Conservation (phyloP, 2,329 filamentous ascomycete genomes). For the Dactylellina haptotyla region DNA sequence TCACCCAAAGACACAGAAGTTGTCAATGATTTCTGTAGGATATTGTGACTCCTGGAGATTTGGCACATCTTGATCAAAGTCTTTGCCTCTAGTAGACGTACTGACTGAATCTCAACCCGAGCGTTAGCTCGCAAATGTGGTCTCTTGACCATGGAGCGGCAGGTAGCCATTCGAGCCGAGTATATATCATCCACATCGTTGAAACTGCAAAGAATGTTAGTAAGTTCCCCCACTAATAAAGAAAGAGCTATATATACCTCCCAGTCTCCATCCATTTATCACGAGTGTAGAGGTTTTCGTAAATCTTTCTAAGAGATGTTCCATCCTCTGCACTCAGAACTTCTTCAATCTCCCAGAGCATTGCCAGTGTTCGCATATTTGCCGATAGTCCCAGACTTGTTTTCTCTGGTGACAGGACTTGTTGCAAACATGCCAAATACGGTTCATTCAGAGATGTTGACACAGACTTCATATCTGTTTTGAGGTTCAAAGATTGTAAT, state of each 20-base stretch:
- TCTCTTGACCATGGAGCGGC: conserved; percentile 80
- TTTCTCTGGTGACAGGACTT: conserved; percentile 45
- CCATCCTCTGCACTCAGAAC: conserved; percentile 71
- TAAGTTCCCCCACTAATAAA: conserved; percentile 21
- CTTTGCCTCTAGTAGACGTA: conserved; percentile 77
- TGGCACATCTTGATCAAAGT: conserved; percentile 62
- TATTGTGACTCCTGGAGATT: conserved; percentile 74
- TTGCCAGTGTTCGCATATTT: conserved; percentile 71
- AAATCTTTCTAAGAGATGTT: conserved; percentile 70
- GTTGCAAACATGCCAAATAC: conserved; percentile 35
- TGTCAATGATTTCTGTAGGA: conserved; percentile 85
- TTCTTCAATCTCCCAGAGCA: conserved; percentile 83
- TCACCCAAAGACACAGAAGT: conserved; percentile 84
- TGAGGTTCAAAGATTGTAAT: conserved; percentile 77
- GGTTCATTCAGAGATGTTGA: conserved; percentile 43
- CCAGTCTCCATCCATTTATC: conserved; percentile 84
- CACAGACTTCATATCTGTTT: conserved; percentile 56
- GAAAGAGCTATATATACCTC: conserved; percentile 67
- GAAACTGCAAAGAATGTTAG: conserved; percentile 60
- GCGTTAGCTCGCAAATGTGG: conserved; percentile 71
- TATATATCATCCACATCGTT: conserved; percentile 79
- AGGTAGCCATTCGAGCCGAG: conserved; percentile 82
- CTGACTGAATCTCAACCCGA: conserved; percentile 58
- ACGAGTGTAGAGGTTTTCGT: conserved; percentile 73
- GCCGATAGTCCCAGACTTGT: conserved; percentile 51